Percentiles rank a stretch among this genome's conserved stretches.
phyloP scores from a whole-genome alignment of 2,329 filamentous ascomycete species.

The Neurospora sp. region DNA sequence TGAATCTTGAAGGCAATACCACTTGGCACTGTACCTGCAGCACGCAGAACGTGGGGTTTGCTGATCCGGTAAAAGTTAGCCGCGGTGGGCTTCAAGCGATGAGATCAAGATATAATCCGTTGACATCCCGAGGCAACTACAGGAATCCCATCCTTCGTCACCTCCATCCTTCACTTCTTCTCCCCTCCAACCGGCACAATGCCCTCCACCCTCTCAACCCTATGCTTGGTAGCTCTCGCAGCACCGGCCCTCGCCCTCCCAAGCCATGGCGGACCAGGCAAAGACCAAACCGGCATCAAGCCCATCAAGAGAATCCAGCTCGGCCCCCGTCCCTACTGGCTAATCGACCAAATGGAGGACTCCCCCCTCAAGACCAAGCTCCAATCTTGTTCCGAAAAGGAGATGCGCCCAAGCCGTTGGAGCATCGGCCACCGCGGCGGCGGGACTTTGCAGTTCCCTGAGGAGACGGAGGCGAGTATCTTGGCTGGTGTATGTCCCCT shows the following conservation, averaged over 20 bases:
- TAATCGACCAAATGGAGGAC: conserved; percentile 53
- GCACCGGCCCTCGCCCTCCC: conserved; percentile 1
- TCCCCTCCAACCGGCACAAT: not conserved
- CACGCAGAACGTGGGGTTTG: not conserved
- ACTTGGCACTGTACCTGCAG: not conserved
- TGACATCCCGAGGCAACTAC: not conserved
- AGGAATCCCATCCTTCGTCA: not conserved
- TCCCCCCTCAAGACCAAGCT: conserved; percentile 51
- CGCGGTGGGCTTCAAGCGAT: not conserved
- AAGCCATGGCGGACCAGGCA: not conserved
- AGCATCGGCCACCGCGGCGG: conserved; percentile 55
- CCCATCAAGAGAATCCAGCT: conserved; percentile 43
- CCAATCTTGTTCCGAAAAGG: conserved; percentile 45
- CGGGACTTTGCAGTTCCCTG: conserved; percentile 52
- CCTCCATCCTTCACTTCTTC: not conserved
- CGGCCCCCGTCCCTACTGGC: conserved; percentile 54
- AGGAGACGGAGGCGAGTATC: conserved; percentile 51
- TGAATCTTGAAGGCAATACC: not conserved
- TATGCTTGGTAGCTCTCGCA: conserved; percentile 1
- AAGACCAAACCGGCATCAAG: conserved; percentile 1
- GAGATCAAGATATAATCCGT: not conserved
- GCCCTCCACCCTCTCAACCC: not conserved
- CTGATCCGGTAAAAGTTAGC: not conserved
- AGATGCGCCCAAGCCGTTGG: conserved; percentile 42
- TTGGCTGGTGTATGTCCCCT: conserved; percentile 36